Conservation (phyloP, 2,329 filamentous ascomycete genomes). For the Exophiala lecanii-corni region DNA sequence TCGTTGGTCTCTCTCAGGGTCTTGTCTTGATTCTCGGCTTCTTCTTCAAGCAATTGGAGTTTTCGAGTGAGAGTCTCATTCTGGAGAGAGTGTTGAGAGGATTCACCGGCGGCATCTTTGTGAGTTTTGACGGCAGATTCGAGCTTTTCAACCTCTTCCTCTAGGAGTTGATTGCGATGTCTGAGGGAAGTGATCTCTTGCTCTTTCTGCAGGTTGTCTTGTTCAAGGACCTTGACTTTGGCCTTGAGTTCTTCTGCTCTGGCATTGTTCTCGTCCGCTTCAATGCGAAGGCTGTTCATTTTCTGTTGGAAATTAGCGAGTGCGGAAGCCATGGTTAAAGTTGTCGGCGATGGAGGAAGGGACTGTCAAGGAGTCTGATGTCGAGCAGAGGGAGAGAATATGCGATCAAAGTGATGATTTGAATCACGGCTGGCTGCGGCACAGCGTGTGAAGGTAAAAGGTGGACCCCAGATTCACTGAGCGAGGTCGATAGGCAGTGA, state of each 20-base stretch:
- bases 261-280: constrained; percentile 77
- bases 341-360: constrained; percentile 16
- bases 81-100: constrained; percentile 75
- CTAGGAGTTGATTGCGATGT: constrained; percentile 91
- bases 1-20: constrained; percentile 95
- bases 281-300: constrained; percentile 90
- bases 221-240: constrained; percentile 85
- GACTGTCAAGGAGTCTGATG: constrained; percentile 17
- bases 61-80: constrained; percentile 89
- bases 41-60: constrained; percentile 94
- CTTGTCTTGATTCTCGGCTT: constrained; percentile 95
- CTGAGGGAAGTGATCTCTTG: constrained; percentile 95
- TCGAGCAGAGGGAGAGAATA: constrained; percentile 27
- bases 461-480: too few relatives aligned
- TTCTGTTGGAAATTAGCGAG: constrained; percentile 54
- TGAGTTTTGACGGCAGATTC: constrained; percentile 77
- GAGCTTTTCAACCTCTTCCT: constrained; percentile 87
- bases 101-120: constrained; percentile 81
- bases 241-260: constrained; percentile 82
- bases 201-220: constrained; percentile 94
- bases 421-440: constrained; percentile 8
- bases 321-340: constrained; percentile 24
- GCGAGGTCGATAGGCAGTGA: not conserved
- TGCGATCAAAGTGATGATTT: constrained; percentile 6
- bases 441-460: too few relatives aligned